A percentile compares a stretch with the other conserved stretches of the same genome.
phyloP scores from a whole-genome alignment of 1,284 basidiomycete species.

The Rhizoctonia solani region DNA sequence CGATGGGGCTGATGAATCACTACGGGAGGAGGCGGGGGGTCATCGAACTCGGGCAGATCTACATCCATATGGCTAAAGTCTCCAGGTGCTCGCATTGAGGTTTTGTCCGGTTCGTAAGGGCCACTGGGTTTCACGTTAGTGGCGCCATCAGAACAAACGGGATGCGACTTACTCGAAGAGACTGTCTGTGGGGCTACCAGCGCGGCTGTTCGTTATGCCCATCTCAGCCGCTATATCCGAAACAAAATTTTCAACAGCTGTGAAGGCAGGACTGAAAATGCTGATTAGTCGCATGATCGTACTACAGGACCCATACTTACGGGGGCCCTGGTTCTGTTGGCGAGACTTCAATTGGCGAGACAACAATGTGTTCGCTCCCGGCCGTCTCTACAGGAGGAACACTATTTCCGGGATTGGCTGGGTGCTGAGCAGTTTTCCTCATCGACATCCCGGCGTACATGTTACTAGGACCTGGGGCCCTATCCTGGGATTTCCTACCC shows the following conservation, averaged over 20 bases:
- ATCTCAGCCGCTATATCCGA: background rate
- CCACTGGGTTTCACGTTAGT: background rate
- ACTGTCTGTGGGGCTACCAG: conserved; percentile 21
- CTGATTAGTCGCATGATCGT: background rate
- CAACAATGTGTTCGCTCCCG: background rate
- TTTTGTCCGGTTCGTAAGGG: no score
- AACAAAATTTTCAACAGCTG: background rate
- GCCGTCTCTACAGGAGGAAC: no score
- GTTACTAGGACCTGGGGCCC: background rate
- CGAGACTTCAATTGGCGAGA: conserved; percentile 1
- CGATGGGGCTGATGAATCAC: background rate
- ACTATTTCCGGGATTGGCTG: background rate
- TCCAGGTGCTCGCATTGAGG: no score
- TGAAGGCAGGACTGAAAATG: background rate
- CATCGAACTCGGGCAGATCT: background rate
- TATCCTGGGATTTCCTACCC: no score
- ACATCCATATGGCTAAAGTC: background rate
- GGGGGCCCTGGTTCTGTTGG: background rate
- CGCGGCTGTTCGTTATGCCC: background rate
- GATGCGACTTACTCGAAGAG: conserved; percentile 19
- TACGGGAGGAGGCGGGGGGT: background rate
- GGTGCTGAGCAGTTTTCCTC: background rate
- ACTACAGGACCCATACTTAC: background rate
- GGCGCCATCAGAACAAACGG: background rate
- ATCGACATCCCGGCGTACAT: conserved; percentile 3